phyloP scores from a whole-genome alignment of 495 filamentous ascomycete species.

The Astrothelium macrocarpum region DNA sequence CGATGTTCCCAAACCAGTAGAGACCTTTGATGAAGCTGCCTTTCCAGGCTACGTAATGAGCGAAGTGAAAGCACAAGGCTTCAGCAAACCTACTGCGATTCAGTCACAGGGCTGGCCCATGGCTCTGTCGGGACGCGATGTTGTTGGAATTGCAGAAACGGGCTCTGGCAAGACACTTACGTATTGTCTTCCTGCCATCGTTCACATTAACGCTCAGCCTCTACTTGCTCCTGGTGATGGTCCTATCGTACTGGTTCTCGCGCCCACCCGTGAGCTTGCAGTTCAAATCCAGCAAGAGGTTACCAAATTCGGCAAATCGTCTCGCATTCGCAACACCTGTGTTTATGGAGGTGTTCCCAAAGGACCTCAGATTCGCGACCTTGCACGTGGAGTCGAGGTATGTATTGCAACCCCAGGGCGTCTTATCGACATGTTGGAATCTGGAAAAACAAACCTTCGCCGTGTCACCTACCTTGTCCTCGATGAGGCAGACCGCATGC shows the following conservation, averaged over 20 bases:
- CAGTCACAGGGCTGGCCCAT: conserved; percentile 99
- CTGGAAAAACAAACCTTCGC: conserved; percentile 93
- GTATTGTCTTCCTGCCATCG: conserved; percentile 96
- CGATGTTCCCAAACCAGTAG: conserved; percentile 81
- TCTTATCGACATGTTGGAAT: conserved; percentile 96
- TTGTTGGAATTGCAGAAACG: conserved; percentile 98
- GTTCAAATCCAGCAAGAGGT: conserved; percentile 96
- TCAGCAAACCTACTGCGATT: conserved; percentile 83
- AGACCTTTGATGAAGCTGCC: conserved; percentile 93
- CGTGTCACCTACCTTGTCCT: conserved; percentile 93
- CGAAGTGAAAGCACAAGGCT: conserved; percentile 96
- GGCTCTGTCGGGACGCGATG: conserved; percentile 95
- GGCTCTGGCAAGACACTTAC: conserved; percentile 98
- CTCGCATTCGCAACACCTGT: conserved; percentile 96
- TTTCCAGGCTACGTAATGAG: conserved; percentile 96
- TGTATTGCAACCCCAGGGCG: conserved; percentile 95
- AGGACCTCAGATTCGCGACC: conserved; percentile 89
- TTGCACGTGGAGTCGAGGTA: conserved; percentile 77
- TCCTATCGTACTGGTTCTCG: conserved; percentile 89
- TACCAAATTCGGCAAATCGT: conserved; percentile 95
- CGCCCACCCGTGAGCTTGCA: conserved; percentile 92
- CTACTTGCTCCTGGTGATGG: conserved; percentile 94
- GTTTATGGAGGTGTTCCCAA: conserved; percentile 98
- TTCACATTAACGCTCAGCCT: conserved; percentile 98
- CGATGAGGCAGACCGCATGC: conserved; percentile 82